Evolutionary conservation across 306 rosid species (phyloP), one percentile per base, ranked within the genome.

Genomic region (Fragaria iinumae): DNA sequence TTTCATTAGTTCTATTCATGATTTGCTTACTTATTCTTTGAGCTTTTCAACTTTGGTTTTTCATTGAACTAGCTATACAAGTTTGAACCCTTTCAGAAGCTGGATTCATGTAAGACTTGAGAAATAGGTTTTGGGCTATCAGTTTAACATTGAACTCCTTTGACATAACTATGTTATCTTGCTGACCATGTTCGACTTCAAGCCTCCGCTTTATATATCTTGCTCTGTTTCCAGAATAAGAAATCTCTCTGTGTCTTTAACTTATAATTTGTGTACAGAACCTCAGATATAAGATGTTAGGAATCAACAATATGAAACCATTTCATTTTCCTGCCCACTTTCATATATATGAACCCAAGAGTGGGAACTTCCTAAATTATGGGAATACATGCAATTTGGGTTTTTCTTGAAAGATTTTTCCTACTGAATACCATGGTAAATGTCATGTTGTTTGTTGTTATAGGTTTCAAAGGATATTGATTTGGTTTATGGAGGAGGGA

Each of bases 401-500:
- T 25, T 21, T n/a, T 23, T 5, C 2, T 14, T 5, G 41, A 36
- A 25, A 68, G 20, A 41, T 29, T 79, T 21, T 14, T 0, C 1
- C 32, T 53, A 53, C 65, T 71, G 45, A 71, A 52, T 52, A 8
- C 7, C 36, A 57, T 25, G 36, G 13, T 56, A 39, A 5, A 56
- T 56, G 27, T 41, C 41, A 8, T 41, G 45, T 9, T 5, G 32
- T 72, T 71, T 25, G 65, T 69, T 8, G 57, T 4, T 17, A 81
- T 67, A 94, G 98, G 98, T 94, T 74, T 85, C 91, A 39, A 90
- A 91, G 82, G 83, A 94, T 83, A 94, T 94, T 84, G 98, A 94
- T 86, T 83, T 94, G 77, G 98, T 94, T 71, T 94, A 94, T 77
- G 98, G 98, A 79, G 98, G 98, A 78, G 98, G 98, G 18, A 94